A percentile compares a stretch with the other conserved stretches of the same genome.
Evolutionary conservation across 1,284 basidiomycete species (phyloP).

Genomic region (Ceratobasidium sp.): DNA sequence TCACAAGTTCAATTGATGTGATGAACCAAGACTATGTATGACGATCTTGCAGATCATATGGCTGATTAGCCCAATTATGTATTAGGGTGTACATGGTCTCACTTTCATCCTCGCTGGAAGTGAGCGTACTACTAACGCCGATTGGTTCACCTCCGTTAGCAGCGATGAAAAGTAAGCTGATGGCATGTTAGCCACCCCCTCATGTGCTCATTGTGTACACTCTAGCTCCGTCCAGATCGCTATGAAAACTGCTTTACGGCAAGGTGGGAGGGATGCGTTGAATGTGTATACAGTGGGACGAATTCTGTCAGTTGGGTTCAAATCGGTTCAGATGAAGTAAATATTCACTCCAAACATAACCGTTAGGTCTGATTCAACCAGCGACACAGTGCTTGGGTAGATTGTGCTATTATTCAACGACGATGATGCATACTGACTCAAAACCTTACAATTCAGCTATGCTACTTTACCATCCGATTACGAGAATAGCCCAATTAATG

Average conservation of each 20-base stretch:
- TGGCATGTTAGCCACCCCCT: background rate
- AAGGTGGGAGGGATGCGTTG: conserved; percentile 61
- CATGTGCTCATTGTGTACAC: background rate
- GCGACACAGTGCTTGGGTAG: too few species aligned
- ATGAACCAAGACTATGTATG: too few species aligned
- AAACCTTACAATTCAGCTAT: conserved; percentile 45
- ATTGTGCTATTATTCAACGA: too few species aligned
- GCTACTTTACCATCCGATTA: conserved; percentile 45
- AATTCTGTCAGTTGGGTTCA: too few species aligned
- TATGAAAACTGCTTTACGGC: conserved; percentile 66
- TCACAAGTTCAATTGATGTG: too few species aligned
- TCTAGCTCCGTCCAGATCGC: conserved; percentile 58
- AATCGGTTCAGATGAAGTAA: background rate
- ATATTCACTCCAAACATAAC: background rate
- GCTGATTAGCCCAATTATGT: too few species aligned
- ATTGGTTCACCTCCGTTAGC: conserved; percentile 13
- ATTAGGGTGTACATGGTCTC: conserved; percentile 55
- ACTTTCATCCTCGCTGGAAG: conserved; percentile 63
- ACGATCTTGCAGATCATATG: too few species aligned
- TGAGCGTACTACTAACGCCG: conserved; percentile 62
- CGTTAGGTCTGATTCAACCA: background rate
- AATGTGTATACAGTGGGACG: conserved; percentile 62
- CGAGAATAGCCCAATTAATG: conserved; percentile 47
- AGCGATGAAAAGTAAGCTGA: conserved; percentile 3
- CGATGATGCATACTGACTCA: too few species aligned